A percentile compares a stretch with the other conserved stretches of the same genome.
These are phyloP conservation scores for Pichia terricola DNA, from an alignment of 1,139 yeast genomes.

Conservation along the genomic window DNA sequence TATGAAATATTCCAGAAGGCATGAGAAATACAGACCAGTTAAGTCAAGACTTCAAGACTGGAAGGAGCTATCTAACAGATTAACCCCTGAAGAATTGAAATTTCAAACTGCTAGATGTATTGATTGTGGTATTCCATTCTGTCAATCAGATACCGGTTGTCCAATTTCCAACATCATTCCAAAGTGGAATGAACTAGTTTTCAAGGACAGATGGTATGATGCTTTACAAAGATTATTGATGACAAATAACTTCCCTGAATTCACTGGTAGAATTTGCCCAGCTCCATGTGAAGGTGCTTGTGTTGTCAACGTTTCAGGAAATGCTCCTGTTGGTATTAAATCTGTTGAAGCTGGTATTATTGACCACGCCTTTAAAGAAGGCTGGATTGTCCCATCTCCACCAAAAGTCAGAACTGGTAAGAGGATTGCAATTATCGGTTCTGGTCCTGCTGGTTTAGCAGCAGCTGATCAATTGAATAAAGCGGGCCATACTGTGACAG, in stretches of 20 bases:
- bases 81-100: slow-evolving; percentile 77
- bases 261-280: slow-evolving; percentile 96
- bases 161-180: slow-evolving; percentile 97
- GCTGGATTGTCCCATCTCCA: slow-evolving; percentile 86
- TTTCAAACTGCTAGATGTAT: slow-evolving; percentile 97
- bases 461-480: slow-evolving; percentile 94
- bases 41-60: slow-evolving; percentile 77
- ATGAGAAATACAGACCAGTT: slow-evolving; percentile 78
- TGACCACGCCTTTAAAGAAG: slow-evolving; percentile 92
- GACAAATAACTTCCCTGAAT: slow-evolving; percentile 98
- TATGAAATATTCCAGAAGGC: slow-evolving; percentile 85
- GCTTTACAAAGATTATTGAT: slow-evolving; percentile 86
- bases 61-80: slow-evolving; percentile 80
- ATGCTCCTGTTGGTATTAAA: slow-evolving; percentile 94
- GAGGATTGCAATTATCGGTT: slow-evolving; percentile 79
- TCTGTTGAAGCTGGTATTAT: slow-evolving; percentile 93
- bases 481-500: slow-evolving; percentile 89
- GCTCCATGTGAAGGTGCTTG: slow-evolving; percentile 99
- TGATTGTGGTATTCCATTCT: slow-evolving; percentile 99
- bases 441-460: slow-evolving; percentile 93
- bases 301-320: slow-evolving; percentile 78
- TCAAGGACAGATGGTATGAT: slow-evolving; percentile 90
- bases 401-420: slow-evolving; percentile 79
- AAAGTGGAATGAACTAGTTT: slow-evolving; percentile 94
- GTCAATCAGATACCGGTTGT: slow-evolving; percentile 97